Evolutionary conservation across 2,329 filamentous ascomycete genomes (phyloP).

Genomic region (Neurospora sp.): DNA sequence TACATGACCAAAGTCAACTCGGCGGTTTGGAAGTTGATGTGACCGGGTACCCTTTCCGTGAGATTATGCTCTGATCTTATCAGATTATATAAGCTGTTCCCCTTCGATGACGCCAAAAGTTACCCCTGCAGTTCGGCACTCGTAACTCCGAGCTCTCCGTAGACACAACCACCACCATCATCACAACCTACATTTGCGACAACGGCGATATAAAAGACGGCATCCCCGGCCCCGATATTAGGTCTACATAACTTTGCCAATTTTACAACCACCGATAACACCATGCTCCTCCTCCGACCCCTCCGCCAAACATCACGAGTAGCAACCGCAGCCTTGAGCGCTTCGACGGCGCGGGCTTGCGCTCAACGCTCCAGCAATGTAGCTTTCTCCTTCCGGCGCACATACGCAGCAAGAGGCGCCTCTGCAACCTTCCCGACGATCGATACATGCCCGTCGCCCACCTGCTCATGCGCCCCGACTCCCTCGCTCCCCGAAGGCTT

Average conservation of each 20-base stretch:
- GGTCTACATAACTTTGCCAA: not conserved
- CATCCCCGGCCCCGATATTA: not conserved
- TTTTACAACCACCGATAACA: not conserved
- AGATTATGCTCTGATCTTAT: not conserved
- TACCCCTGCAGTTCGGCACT: not conserved
- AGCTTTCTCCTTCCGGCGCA: not conserved
- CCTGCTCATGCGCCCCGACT: slow-evolving; percentile 63
- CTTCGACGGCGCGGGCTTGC: not conserved
- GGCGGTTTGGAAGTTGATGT: not conserved
- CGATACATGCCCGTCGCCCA: slow-evolving; percentile 60
- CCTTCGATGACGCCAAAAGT: slow-evolving; percentile 1
- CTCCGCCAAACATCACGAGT: not conserved
- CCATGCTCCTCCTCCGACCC: not conserved
- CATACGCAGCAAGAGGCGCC: not conserved
- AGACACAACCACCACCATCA: slow-evolving; percentile 4
- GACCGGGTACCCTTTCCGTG: not conserved
- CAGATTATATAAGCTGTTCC: not conserved
- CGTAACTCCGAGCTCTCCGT: slow-evolving; percentile 1
- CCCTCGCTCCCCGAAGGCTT: slow-evolving; percentile 56
- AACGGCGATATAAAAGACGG: not conserved
- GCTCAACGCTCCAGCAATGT: not conserved
- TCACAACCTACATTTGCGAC: not conserved
- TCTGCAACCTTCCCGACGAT: slow-evolving; percentile 33
- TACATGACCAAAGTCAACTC: not conserved
- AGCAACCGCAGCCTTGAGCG: not conserved